These are phyloP conservation scores for Mycena sanguinolenta DNA, from an alignment of 768 basidiomycete genomes.

Conservation along the genomic window DNA sequence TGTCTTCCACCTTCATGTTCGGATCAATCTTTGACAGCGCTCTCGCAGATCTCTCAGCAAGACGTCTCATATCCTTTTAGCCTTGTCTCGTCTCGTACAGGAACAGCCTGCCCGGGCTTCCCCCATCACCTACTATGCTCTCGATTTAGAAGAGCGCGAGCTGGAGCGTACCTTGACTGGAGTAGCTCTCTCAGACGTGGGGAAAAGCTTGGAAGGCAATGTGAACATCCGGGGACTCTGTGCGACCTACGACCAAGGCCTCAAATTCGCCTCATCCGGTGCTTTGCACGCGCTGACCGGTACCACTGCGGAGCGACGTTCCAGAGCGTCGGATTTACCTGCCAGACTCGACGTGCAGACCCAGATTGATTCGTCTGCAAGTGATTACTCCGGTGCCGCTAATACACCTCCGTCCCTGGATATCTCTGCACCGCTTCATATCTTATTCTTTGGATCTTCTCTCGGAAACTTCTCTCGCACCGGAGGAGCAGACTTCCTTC, in stretches of 20 bases:
- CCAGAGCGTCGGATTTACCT: conserved; percentile 26
- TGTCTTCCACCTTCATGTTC: background rate
- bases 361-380: conserved; percentile 43
- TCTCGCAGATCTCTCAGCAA: conserved; percentile 82
- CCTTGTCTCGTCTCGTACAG: conserved; percentile 73
- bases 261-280: conserved; percentile 81
- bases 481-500: conserved; percentile 80
- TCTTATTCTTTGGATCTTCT: conserved; percentile 93
- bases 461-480: conserved; percentile 89
- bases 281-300: conserved; percentile 60
- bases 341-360: conserved; percentile 22
- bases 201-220: conserved; percentile 73
- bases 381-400: conserved; percentile 36
- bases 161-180: conserved; percentile 84
- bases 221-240: conserved; percentile 88
- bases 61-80: conserved; percentile 85
- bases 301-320: conserved; percentile 29
- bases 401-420: conserved; percentile 54
- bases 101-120: conserved; percentile 44
- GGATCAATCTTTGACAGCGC: conserved; percentile 21
- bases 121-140: conserved; percentile 89
- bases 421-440: conserved; percentile 71
- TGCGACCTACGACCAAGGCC: conserved; percentile 92
- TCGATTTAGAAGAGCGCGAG: conserved; percentile 92
- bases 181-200: conserved; percentile 74